A percentile compares a stretch with the other conserved stretches of the same genome.
Evolutionary conservation across 257 asterid genomes (phyloP).

Genomic region (Lycium barbarum): DNA sequence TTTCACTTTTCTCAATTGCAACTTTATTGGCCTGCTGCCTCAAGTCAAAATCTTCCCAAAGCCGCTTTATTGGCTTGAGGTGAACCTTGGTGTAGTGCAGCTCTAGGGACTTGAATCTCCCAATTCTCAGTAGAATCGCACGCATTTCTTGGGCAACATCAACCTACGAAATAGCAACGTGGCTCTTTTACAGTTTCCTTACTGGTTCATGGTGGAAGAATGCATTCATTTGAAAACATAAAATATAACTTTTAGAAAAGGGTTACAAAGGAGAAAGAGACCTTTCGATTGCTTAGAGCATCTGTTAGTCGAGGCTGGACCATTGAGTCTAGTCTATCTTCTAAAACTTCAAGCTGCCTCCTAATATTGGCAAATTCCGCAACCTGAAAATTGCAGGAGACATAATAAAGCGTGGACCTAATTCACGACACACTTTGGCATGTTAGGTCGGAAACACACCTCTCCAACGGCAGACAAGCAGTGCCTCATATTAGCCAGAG

Average conservation of each 20-base stretch:
- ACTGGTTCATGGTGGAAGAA: slow-evolving; percentile 22
- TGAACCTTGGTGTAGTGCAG: slow-evolving; percentile 81
- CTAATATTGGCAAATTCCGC: slow-evolving; percentile 99
- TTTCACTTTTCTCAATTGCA: slow-evolving; percentile 71
- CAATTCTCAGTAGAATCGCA: slow-evolving; percentile 82
- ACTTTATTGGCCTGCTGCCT: slow-evolving; percentile 75
- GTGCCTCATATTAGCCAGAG: slow-evolving; percentile 96
- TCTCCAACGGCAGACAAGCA: slow-evolving; percentile 98
- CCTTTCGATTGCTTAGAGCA: slow-evolving; percentile 82
- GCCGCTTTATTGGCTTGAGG: slow-evolving; percentile 74
- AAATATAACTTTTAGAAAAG: slow-evolving; percentile 31
- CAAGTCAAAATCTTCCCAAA: slow-evolving; percentile 90
- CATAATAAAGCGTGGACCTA: background rate
- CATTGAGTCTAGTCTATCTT: slow-evolving; percentile 95
- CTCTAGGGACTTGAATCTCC: slow-evolving; percentile 90
- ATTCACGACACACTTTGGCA: background rate
- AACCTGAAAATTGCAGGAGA: slow-evolving; percentile 60
- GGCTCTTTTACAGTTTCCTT: slow-evolving; percentile 15
- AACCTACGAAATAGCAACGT: slow-evolving; percentile 51
- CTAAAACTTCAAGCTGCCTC: slow-evolving; percentile 97
- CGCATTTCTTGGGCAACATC: slow-evolving; percentile 94
- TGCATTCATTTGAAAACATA: slow-evolving; percentile 36
- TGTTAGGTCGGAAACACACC: slow-evolving; percentile 47
- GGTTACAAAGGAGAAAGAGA: slow-evolving; percentile 33
- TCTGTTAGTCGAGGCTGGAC: slow-evolving; percentile 96